Evolutionary conservation across 1,284 basidiomycete species (phyloP), one percentile per base, ranked within the genome.

Genomic region (Sanguinoderma infundibulare): DNA sequence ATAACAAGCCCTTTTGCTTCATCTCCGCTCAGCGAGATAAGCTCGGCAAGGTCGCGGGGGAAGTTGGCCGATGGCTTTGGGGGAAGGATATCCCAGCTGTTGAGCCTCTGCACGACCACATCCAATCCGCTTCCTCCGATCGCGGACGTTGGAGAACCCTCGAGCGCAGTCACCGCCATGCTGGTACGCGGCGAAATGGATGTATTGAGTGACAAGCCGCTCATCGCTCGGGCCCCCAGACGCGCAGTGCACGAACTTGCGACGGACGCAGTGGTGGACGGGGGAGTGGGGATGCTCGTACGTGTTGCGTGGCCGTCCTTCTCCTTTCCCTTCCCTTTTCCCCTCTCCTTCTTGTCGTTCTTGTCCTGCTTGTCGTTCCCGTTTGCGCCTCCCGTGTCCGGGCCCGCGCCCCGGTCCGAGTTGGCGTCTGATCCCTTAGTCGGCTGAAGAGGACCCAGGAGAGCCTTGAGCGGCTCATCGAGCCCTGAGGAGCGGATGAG

Each of bases 11-110:
- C 71, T 53, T 72, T 74, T 2, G 79, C 76, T 26, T 73, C 70
- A 15, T 76, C 75, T n/a, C 77, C 72, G n/a, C 71, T 74, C n/a
- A 83, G 72, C 8, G 73, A 67, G 60, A 82, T 78, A 15, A 85
- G 70, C 5, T 74, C 72, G 22, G 73, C 70, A 36, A 83, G 66
- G 61, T 81, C 76, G 20, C 53, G 34, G 2, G 75, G 75, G 58
- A 75, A 76, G 7, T 66, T 55, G 3, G 64, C 63, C 9, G 73
- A 74, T 7, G 72, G 67, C 20, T 67, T 70, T 10, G 69, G 66
- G 17, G 59, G 44, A 9, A 44, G 53, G 30, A 63, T 44, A n/a
- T 62, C 62, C 46, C n/a, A 14, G 53, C 52, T 20, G 30, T 39
- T n/a, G 35, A 35, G 38, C 42, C n/a, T n/a, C n/a, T n/a, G n/a